A percentile compares a stretch with the other conserved stretches of the same genome.
These are phyloP conservation scores for Aspergillus amoenus DNA, from an alignment of 2,329 filamentous ascomycete species.

Conservation along the genomic window DNA sequence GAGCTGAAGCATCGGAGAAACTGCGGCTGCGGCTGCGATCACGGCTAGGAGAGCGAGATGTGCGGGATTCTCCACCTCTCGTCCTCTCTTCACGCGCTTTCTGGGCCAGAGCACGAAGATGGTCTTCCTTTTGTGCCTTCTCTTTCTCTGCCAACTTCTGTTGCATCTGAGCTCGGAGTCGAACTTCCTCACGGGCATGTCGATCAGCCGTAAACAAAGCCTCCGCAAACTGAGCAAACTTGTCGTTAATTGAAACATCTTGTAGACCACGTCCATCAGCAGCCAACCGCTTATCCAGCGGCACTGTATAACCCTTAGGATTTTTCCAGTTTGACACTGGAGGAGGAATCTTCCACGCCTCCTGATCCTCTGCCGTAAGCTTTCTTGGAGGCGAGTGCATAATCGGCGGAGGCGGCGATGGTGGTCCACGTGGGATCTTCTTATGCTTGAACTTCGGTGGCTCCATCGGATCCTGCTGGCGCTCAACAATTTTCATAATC, in stretches of 20 bases:
- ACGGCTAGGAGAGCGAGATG: constrained; percentile 47
- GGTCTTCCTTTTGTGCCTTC: constrained; percentile 90
- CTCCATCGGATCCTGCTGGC: constrained; percentile 92
- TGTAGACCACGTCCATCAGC: constrained; percentile 89
- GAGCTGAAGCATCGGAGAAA: constrained; percentile 44
- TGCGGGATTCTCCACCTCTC: constrained; percentile 40
- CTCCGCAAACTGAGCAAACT: constrained; percentile 94
- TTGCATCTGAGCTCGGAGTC: constrained; percentile 90
- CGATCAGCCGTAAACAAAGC: constrained; percentile 91
- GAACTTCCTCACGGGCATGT: constrained; percentile 92
- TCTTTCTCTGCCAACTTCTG: constrained; percentile 95
- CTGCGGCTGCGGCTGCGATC: constrained; percentile 39
- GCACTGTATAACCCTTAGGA: constrained; percentile 95
- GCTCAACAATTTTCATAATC: constrained; percentile 97
- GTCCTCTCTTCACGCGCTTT: constrained; percentile 82
- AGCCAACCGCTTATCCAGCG: constrained; percentile 90
- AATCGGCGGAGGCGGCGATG: constrained; percentile 87
- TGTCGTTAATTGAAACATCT: constrained; percentile 96
- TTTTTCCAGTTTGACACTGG: constrained; percentile 99
- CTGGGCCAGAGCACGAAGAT: constrained; percentile 81
- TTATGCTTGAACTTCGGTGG: constrained; percentile 99
- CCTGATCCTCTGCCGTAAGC: constrained; percentile 93
- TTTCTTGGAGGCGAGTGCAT: constrained; percentile 95
- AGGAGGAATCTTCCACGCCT: constrained; percentile 89
- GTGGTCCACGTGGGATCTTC: constrained; percentile 91